phyloP scores from a whole-genome alignment of 139 green algal species.

The Diplosphaera chodatii region DNA sequence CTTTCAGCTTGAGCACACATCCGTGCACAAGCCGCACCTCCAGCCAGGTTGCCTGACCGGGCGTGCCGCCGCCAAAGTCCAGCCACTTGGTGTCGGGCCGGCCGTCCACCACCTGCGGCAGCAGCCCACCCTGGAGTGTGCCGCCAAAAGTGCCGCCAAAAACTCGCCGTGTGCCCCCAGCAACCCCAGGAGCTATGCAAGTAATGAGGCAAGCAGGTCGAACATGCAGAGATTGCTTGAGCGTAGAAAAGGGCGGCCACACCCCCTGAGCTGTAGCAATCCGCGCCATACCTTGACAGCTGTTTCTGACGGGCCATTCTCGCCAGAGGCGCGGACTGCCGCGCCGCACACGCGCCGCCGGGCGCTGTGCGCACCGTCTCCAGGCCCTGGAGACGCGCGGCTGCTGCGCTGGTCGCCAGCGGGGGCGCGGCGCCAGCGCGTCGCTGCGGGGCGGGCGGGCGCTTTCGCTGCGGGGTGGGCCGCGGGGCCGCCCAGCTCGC shows the following conservation, averaged over 20 bases:
- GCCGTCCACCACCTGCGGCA: slow-evolving; percentile 27
- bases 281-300: slow-evolving; percentile 11
- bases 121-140: too few relatives aligned
- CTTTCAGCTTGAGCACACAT: too few relatives aligned
- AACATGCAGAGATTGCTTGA: too few relatives aligned
- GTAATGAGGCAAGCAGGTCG: too few relatives aligned
- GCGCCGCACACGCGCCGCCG: slow-evolving; percentile 17
- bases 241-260: too few relatives aligned
- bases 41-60: slow-evolving; percentile 41
- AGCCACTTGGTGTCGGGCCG: slow-evolving; percentile 64
- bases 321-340: slow-evolving; percentile 30
- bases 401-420: too few relatives aligned
- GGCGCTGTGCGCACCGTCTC: background rate
- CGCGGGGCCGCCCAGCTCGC: slow-evolving; percentile 14
- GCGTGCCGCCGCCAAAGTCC: slow-evolving; percentile 60
- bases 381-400: too few relatives aligned
- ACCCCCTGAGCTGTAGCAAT: too few relatives aligned
- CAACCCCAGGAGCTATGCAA: too few relatives aligned
- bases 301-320: slow-evolving; percentile 23
- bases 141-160: too few relatives aligned
- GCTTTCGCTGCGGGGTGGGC: background rate
- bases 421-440: background rate
- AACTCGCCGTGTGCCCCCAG: too few relatives aligned
- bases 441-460: background rate
- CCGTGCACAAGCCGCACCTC: slow-evolving; percentile 45